Evolutionary conservation across 2,329 filamentous ascomycete species (phyloP).

Genomic region (Colletotrichum godetiae): DNA sequence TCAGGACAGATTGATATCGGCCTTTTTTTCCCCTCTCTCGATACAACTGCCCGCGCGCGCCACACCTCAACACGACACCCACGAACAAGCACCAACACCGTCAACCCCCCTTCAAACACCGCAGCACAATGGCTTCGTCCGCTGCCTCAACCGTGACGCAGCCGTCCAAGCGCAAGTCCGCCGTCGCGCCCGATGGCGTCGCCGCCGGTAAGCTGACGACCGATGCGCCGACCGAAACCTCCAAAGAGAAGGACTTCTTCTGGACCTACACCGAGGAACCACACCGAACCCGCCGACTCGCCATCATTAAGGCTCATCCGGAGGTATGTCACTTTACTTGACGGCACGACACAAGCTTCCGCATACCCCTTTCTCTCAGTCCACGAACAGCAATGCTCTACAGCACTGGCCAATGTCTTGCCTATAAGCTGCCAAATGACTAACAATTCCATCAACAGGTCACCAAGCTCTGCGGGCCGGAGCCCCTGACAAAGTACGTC

Average conservation of each 20-base stretch:
- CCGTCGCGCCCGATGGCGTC: constrained; percentile 37
- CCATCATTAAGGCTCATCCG: constrained; percentile 98
- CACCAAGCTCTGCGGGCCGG: constrained; percentile 95
- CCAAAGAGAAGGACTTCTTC: constrained; percentile 78
- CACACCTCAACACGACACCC: not conserved
- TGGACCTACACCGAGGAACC: constrained; percentile 99
- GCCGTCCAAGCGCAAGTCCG: constrained; percentile 41
- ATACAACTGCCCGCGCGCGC: not conserved
- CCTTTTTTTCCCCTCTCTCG: not conserved
- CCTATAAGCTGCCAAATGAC: not conserved
- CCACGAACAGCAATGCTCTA: constrained; percentile 6
- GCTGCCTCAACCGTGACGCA: constrained; percentile 48
- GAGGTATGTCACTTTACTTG: constrained; percentile 70
- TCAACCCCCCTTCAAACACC: not conserved
- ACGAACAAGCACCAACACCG: not conserved
- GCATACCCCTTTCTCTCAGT: not conserved
- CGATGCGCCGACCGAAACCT: constrained; percentile 37
- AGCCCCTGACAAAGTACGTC: constrained; percentile 94
- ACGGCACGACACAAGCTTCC: not conserved
- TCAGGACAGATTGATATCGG: constrained; percentile 27
- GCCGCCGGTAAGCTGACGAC: constrained; percentile 38
- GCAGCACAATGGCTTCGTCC: constrained; percentile 41
- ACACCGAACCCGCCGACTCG: constrained; percentile 87
- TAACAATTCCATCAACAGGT: constrained; percentile 66
- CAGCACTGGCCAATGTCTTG: not conserved